A percentile compares a stretch with the other conserved stretches of the same genome.
Evolutionary conservation across 352 stramenopile genomes (phyloP).

Genomic region (Albugo laibachii): DNA sequence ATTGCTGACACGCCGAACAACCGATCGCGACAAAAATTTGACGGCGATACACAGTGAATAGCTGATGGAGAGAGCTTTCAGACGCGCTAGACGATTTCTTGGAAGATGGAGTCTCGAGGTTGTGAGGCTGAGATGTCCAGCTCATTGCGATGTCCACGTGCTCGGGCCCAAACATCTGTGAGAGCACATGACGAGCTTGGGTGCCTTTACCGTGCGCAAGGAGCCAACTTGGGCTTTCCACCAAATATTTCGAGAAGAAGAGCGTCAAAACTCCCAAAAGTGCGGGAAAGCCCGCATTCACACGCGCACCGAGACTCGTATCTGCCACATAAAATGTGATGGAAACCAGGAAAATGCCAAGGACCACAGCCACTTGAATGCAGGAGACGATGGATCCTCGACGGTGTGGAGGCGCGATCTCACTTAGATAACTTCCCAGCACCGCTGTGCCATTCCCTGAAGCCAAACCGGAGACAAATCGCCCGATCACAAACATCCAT

Average conservation of each 20-base stretch:
- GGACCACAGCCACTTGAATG: constrained; percentile 24
- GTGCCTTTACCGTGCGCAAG: constrained; percentile 12
- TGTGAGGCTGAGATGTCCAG: constrained; percentile 2
- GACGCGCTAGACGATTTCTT: background rate
- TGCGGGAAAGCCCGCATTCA: constrained; percentile 23
- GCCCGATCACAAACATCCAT: constrained; percentile 9
- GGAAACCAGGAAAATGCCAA: constrained; percentile 21
- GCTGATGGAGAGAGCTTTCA: background rate
- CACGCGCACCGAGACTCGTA: constrained; percentile 24
- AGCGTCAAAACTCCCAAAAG: constrained; percentile 27
- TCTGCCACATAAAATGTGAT: constrained; percentile 32
- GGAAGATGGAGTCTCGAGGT: background rate
- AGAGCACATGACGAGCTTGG: constrained; percentile 11
- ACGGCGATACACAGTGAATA: constrained; percentile 10
- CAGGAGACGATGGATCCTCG: constrained; percentile 8
- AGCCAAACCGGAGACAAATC: constrained; percentile 9
- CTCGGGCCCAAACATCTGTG: constrained; percentile 9
- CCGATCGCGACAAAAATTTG: constrained; percentile 27
- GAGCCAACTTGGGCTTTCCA: constrained; percentile 13
- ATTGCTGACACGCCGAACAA: constrained; percentile 21
- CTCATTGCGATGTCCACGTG: constrained; percentile 11
- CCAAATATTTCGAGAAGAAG: constrained; percentile 7
- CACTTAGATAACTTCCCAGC: constrained; percentile 2
- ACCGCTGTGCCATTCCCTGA: constrained; percentile 4
- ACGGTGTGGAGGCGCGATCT: constrained; percentile 5